Base-by-base conservation (phyloP, 139 green algal genomes). In the Chlorella sp. region DNA sequence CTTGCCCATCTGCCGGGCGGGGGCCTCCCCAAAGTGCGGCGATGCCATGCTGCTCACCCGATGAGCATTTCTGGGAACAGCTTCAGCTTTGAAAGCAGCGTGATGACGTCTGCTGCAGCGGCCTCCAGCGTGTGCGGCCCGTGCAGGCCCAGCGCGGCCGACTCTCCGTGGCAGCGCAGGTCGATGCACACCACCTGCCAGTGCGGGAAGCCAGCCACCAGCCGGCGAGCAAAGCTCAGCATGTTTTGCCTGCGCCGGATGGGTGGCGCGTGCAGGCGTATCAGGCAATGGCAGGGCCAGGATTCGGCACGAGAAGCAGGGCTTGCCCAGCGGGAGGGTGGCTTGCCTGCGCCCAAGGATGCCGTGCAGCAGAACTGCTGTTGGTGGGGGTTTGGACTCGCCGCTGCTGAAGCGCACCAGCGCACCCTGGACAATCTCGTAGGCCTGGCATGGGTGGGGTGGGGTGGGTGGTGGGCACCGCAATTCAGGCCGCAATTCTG, bases 351-450 rank as follows among this genome's bases (percentile, higher is more conserved):
- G 51, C 2, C 51, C 51, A 11, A 99, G 85, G 43, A 99, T 98
- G 79, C 97, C 97, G 87, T 99, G 97, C 13, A 99, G 88, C 38
- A 99, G 88, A 4, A 99, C 96, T 0, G 92, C 94, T 0, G 97
- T 99, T 13, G 97, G 97, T 8, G 94, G 92, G 2, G 84, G 83
- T 38, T 74, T 73, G 40, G 56, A 48, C 26, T 43, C 81, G 28
- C 46, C 67, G 43, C 24, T 67, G 40, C 51, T 80, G 60, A 74
- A 87, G n/a, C 80, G 80, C 44, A 92, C 89, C 48, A 95, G 83
- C 32, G 91, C 60, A 30, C 93, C 93, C 75, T 92, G 74, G 8
- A 94, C 75, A 13, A 96, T 67, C 86, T 96, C 93, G 46, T 94
- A 91, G 7, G 87, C 88, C 81, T 86, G 81, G 28, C 32, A 0